These are phyloP conservation scores for Fusarium sp. DNA, from an alignment of 2,329 filamentous ascomycete genomes.

Conservation along the genomic window DNA sequence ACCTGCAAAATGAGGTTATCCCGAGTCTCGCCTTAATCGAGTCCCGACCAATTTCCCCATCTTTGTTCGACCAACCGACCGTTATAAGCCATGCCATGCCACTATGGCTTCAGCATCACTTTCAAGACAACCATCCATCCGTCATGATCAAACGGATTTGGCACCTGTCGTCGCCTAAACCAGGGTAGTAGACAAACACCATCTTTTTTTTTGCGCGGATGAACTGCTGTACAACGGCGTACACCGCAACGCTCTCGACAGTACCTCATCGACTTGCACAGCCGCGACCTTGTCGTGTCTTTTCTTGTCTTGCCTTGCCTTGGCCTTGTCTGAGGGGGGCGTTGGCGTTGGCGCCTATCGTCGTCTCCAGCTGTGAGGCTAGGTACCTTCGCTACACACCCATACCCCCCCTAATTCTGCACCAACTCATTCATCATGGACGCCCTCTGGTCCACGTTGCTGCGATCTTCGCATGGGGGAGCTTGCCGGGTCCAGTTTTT, in stretches of 20 bases:
- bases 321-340: conserved; percentile 36
- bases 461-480: conserved; percentile 50
- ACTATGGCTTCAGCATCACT: conserved; percentile 42
- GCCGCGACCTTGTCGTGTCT: conserved; percentile 38
- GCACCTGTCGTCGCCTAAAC: conserved; percentile 43
- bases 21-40: conserved; percentile 30
- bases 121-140: conserved; percentile 23
- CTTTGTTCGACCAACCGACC: conserved; percentile 22
- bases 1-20: conserved; percentile 35
- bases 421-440: conserved; percentile 40
- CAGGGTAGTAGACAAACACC: conserved; percentile 25
- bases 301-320: conserved; percentile 31
- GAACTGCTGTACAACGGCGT: conserved; percentile 37
- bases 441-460: conserved; percentile 42
- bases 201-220: conserved; percentile 26
- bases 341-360: conserved; percentile 45
- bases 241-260: conserved; percentile 42
- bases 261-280: conserved; percentile 42
- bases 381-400: conserved; percentile 37
- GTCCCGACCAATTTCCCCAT: conserved; percentile 23
- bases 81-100: conserved; percentile 21
- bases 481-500: conserved; percentile 48
- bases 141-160: conserved; percentile 35
- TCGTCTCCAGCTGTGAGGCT: conserved; percentile 31
- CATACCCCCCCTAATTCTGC: conserved; percentile 28